These are phyloP conservation scores for Daedalea quercina DNA, from an alignment of 768 basidiomycete species.

Conservation along the genomic window DNA sequence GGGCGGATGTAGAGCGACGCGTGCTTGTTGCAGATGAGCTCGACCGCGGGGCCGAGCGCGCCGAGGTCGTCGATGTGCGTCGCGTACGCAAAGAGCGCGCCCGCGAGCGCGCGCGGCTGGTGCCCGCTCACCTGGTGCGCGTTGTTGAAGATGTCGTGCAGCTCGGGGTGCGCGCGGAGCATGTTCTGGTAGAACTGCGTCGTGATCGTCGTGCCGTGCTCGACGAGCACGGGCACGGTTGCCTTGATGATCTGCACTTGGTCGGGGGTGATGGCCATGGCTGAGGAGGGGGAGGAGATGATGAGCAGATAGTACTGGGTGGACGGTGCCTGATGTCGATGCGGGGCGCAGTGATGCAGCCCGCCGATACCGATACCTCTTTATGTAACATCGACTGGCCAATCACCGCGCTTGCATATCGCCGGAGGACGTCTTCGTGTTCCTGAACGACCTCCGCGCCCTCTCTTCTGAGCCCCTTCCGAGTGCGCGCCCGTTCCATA, in stretches of 20 bases:
- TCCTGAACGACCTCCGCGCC: no score
- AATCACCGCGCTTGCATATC: no score
- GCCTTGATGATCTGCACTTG: slow-evolving; percentile 17
- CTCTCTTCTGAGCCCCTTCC: no score
- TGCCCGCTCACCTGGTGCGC: slow-evolving; percentile 17
- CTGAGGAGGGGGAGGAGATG: no score
- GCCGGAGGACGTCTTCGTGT: no score
- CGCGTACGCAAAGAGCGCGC: slow-evolving; percentile 15
- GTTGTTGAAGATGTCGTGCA: slow-evolving; percentile 18
- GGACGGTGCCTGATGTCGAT: no score
- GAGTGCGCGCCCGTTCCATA: no score
- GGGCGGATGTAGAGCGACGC: slow-evolving; percentile 20
- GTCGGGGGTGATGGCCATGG: slow-evolving; percentile 13
- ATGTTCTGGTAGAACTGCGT: slow-evolving; percentile 17
- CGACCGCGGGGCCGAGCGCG: slow-evolving; percentile 17
- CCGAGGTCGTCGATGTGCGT: slow-evolving; percentile 19
- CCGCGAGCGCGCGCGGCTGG: slow-evolving; percentile 16
- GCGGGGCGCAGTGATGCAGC: no score
- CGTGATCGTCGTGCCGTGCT: slow-evolving; percentile 17
- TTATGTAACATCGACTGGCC: no score
- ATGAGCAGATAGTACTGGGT: no score
- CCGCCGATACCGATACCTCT: no score
- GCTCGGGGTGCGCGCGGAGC: slow-evolving; percentile 13
- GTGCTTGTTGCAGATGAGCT: slow-evolving; percentile 19
- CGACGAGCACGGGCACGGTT: slow-evolving; percentile 15